phyloP scores from a whole-genome alignment of 78 protist genomes.

The Trichosphaerium sp. region DNA sequence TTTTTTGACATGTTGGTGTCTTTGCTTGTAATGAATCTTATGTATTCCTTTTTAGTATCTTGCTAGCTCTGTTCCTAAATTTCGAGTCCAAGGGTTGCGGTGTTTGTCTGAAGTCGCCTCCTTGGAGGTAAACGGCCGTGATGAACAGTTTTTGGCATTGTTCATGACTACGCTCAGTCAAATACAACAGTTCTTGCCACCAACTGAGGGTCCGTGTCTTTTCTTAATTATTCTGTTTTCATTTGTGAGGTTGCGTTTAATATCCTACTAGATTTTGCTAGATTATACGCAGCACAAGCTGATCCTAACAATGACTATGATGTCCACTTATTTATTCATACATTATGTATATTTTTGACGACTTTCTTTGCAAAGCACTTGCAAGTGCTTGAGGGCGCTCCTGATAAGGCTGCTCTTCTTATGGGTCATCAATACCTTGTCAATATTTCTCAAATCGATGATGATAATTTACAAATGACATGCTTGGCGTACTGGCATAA shows the following conservation, averaged over 20 bases:
- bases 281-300: no score
- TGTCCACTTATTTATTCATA: constrained; percentile 63
- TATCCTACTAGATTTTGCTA: no score
- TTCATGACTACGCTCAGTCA: no score
- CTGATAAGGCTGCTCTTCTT: constrained; percentile 12
- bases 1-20: no score
- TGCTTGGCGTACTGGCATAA: constrained; percentile 91
- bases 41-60: no score
- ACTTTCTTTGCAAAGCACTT: constrained; percentile 65
- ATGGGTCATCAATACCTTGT: constrained; percentile 50
- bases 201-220: no score
- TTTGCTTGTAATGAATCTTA: background rate
- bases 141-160: background rate
- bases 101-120: constrained; percentile 86
- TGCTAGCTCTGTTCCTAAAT: no score
- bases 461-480: constrained; percentile 86
- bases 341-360: constrained; percentile 64
- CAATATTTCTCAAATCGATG: constrained; percentile 76
- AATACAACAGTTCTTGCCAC: no score
- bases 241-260: background rate
- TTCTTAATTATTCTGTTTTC: background rate
- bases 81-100: constrained; percentile 58
- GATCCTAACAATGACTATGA: no score
- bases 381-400: constrained; percentile 42
- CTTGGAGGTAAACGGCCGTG: constrained; percentile 4